Evolutionary conservation across 108 stramenopile species (phyloP), one percentile per base, ranked within the genome.

Genomic region (Discostella stelligeroides): DNA sequence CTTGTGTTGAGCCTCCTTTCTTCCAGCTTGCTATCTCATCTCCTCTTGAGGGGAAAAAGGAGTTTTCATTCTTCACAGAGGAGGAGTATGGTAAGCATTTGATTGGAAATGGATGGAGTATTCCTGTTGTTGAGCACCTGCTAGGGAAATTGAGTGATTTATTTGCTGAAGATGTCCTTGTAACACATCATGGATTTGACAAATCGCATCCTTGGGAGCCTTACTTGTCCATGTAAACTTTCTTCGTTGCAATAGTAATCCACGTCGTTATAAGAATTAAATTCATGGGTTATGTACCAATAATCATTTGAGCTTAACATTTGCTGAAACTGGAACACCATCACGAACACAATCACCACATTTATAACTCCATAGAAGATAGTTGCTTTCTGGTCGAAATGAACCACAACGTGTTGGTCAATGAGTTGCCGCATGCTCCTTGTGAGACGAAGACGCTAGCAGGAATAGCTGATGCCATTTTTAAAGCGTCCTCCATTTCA

Each of bases 331-430:
- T 34, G 34, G 34, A 34, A 34, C 34, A 34, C 34, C n/a, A n/a
- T n/a, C n/a, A n/a, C n/a, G n/a, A n/a, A n/a, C n/a, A n/a, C n/a
- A n/a, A n/a, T n/a, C n/a, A n/a, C n/a, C n/a, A n/a, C n/a, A n/a
- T n/a, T 34, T 6, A 5, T 34, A 5, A 6, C 34, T 34, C 34
- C 6, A 34, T 34, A 6, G 34, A 5, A 34, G 34, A 5, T 34
- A 5, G 34, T 54, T 58, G 57, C 57, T 73, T 73, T 12, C 91
- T 68, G 14, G 91, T 92, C 4, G 87, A 75, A 60, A 89, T 82
- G 40, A 85, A 90, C 91, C 91, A 92, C 10, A 92, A 58, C 27
- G 87, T 90, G 73, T 92, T 92, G 13, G 85, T 82, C 54, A 63
- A 37, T 17, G 91, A 90, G 48, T 92, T 86, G 13, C 91, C 91